Conservation (phyloP, 2,329 filamentous ascomycete species). For the Hypoxylon sp. region DNA sequence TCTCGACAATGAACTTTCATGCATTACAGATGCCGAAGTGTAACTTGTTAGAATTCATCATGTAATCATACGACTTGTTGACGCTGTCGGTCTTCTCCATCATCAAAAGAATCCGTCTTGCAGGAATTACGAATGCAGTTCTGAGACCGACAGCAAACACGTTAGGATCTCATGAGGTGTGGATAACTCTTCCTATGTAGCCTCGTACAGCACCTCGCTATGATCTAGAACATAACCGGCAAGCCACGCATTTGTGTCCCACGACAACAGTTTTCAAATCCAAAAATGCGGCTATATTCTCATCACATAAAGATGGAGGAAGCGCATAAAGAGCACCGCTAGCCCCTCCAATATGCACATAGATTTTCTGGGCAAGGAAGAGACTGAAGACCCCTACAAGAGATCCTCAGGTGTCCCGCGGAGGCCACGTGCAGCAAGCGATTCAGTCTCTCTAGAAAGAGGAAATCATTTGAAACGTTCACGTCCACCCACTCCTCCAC, state of each 20-base stretch:
- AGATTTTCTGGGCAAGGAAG: conserved; percentile 24
- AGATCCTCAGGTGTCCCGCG: not conserved
- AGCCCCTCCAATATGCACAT: conserved; percentile 32
- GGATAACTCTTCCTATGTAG: conserved; percentile 3
- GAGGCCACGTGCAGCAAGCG: conserved; percentile 22
- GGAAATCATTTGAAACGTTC: conserved; percentile 16
- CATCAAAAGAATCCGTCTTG: conserved; percentile 10
- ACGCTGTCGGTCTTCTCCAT: conserved; percentile 40
- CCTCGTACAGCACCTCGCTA: conserved; percentile 22
- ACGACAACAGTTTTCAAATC: not conserved
- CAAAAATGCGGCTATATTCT: conserved; percentile 8
- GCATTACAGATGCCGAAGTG: conserved; percentile 47
- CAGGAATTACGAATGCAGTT: conserved; percentile 22
- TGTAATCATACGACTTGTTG: conserved; percentile 49
- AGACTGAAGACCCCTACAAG: conserved; percentile 35
- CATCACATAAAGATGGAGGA: conserved; percentile 20
- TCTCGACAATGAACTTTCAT: conserved; percentile 44
- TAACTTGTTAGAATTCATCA: conserved; percentile 44
- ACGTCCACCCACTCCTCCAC: conserved; percentile 44
- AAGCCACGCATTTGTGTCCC: conserved; percentile 2
- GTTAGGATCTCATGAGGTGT: conserved; percentile 38
- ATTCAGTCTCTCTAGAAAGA: conserved; percentile 27
- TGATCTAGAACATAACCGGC: conserved; percentile 7
- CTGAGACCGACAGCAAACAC: conserved; percentile 18
- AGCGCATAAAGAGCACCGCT: conserved; percentile 45